A percentile compares a stretch with the other conserved stretches of the same genome.
Conservation (phyloP, 1,139 yeast genomes). For the Blastobotrys raffinosifermentans region DNA sequence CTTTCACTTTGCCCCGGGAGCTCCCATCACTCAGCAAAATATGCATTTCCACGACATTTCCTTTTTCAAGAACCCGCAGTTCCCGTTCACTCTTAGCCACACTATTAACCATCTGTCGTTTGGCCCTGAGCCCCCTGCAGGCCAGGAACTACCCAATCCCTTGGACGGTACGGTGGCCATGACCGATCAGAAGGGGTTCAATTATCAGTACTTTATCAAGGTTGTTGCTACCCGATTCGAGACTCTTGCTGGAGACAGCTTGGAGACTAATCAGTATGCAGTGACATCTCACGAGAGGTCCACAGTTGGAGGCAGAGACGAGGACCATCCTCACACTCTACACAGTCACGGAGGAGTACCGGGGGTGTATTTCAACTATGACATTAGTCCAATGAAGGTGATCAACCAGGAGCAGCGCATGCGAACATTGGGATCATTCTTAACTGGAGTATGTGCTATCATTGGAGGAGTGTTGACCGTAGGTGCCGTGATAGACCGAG, state of each 20-base stretch:
- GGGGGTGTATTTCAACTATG: slow-evolving; percentile 81
- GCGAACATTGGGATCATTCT: slow-evolving; percentile 78
- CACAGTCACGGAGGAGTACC: slow-evolving; percentile 89
- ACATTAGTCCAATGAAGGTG: slow-evolving; percentile 88
- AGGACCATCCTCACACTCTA: slow-evolving; percentile 80
- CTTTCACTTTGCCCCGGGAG: slow-evolving; percentile 94
- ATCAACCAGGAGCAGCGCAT: slow-evolving; percentile 76
- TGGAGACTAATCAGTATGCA: slow-evolving; percentile 89
- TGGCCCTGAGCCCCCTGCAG: slow-evolving; percentile 51
- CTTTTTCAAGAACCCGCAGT: slow-evolving; percentile 50
- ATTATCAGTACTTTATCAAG: slow-evolving; percentile 73
- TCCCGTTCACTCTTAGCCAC: slow-evolving; percentile 62
- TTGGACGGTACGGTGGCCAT: slow-evolving; percentile 50
- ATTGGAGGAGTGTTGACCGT: slow-evolving; percentile 92
- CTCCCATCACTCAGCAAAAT: slow-evolving; percentile 47
- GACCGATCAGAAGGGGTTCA: slow-evolving; percentile 51
- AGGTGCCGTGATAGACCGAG: slow-evolving; percentile 80
- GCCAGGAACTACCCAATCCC: slow-evolving; percentile 44
- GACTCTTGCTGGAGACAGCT: slow-evolving; percentile 43
- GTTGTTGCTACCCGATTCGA: slow-evolving; percentile 89
- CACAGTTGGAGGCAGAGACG: slow-evolving; percentile 77
- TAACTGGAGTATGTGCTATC: slow-evolving; percentile 79
- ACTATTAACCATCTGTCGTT: slow-evolving; percentile 73
- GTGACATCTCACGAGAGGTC: slow-evolving; percentile 91
- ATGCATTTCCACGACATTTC: slow-evolving; percentile 81